Percentiles rank a stretch among this genome's conserved stretches.
Conservation (phyloP, 495 filamentous ascomycete species). For the Polyplosphaeria fusca region DNA sequence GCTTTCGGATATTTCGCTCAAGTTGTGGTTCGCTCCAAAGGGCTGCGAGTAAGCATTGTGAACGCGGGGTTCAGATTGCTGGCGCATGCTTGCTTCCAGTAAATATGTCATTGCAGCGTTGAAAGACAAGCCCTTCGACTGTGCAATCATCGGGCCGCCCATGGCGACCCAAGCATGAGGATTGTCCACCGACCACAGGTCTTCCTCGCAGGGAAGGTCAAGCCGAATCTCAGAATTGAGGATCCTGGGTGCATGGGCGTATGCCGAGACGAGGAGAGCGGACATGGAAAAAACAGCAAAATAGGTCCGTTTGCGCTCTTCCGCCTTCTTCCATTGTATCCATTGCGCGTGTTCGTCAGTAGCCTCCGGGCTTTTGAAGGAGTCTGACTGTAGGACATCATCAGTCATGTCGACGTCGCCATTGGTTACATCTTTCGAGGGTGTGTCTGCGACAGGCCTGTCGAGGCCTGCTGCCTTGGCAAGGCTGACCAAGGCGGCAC, state of each 20-base stretch:
- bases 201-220: slow-evolving; percentile 90
- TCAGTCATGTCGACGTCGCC: slow-evolving; percentile 38
- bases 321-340: slow-evolving; percentile 80
- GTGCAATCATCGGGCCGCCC: slow-evolving; percentile 64
- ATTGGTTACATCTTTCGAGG: neutral
- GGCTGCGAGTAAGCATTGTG: slow-evolving; percentile 48
- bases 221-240: slow-evolving; percentile 93
- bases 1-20: slow-evolving; percentile 54
- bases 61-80: slow-evolving; percentile 46
- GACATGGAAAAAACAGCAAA: slow-evolving; percentile 89
- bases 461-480: slow-evolving; percentile 81
- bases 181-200: slow-evolving; percentile 82
- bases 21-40: slow-evolving; percentile 46
- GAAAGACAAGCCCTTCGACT: slow-evolving; percentile 68
- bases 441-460: slow-evolving; percentile 42
- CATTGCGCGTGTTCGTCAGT: slow-evolving; percentile 75
- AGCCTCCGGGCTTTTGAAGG: slow-evolving; percentile 7
- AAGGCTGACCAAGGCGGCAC: slow-evolving; percentile 83
- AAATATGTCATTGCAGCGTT: slow-evolving; percentile 73
- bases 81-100: slow-evolving; percentile 73
- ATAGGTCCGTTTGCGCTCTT: slow-evolving; percentile 92
- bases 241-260: slow-evolving; percentile 85
- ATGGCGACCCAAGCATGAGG: slow-evolving; percentile 72
- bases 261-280: slow-evolving; percentile 85
- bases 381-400: slow-evolving; percentile 26